Conservation (phyloP, 2,329 filamentous ascomycete species). For the Gremmenia infestans region DNA sequence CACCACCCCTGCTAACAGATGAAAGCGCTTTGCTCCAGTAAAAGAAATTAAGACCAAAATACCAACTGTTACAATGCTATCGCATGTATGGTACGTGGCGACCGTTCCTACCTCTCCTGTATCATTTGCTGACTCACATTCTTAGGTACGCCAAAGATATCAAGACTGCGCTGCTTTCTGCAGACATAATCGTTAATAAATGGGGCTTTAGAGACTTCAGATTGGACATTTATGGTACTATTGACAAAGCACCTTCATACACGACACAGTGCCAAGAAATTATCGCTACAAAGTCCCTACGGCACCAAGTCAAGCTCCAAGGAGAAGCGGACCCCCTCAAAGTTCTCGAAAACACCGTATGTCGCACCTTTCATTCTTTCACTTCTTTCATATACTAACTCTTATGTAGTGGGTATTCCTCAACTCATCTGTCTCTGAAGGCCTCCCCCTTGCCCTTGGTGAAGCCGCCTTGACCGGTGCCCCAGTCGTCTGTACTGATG, state of each 20-base stretch:
- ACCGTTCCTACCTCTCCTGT: neutral
- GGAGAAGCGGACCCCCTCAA: slow-evolving; percentile 37
- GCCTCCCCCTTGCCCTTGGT: slow-evolving; percentile 51
- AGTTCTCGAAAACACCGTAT: slow-evolving; percentile 33
- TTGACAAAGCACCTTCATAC: slow-evolving; percentile 58
- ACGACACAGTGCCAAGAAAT: slow-evolving; percentile 51
- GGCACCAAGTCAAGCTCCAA: slow-evolving; percentile 31
- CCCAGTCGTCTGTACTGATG: slow-evolving; percentile 52
- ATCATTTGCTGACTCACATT: slow-evolving; percentile 19
- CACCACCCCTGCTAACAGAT: neutral
- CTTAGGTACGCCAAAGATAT: slow-evolving; percentile 50
- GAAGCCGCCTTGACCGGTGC: slow-evolving; percentile 53
- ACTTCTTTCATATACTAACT: slow-evolving; percentile 11
- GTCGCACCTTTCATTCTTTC: neutral
- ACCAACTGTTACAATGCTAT: slow-evolving; percentile 62
- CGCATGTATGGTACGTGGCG: slow-evolving; percentile 45
- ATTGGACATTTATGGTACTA: slow-evolving; percentile 57
- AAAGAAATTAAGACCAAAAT: slow-evolving; percentile 52
- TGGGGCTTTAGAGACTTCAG: slow-evolving; percentile 62
- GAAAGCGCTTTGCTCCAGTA: slow-evolving; percentile 50
- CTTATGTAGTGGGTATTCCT: slow-evolving; percentile 42
- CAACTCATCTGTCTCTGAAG: slow-evolving; percentile 52
- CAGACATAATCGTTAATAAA: slow-evolving; percentile 60
- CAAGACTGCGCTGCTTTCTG: slow-evolving; percentile 58
- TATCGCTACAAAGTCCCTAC: slow-evolving; percentile 29